Evolutionary conservation across 2,329 filamentous ascomycete species (phyloP).

Genomic region (Colletotrichum sidae): DNA sequence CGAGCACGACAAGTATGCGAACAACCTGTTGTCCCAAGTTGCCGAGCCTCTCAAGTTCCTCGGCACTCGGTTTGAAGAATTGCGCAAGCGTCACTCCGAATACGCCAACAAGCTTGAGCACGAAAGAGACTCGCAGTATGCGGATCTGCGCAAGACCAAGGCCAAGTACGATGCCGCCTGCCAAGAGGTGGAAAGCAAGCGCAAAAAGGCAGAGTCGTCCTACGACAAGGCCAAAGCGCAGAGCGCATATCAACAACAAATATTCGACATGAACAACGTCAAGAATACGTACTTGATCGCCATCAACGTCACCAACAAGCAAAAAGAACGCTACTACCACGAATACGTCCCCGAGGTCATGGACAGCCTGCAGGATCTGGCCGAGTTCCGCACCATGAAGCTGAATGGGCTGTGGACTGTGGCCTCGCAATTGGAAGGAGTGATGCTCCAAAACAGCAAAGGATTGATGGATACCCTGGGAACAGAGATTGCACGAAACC

Average conservation of each 20-base stretch:
- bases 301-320: conserved; percentile 97
- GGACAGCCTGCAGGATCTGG: conserved; percentile 92
- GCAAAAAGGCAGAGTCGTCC: conserved; percentile 95
- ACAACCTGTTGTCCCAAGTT: conserved; percentile 81
- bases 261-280: conserved; percentile 94
- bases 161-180: conserved; percentile 92
- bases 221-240: conserved; percentile 96
- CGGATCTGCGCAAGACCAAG: conserved; percentile 90
- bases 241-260: conserved; percentile 90
- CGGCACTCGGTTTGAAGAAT: conserved; percentile 83
- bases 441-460: conserved; percentile 80
- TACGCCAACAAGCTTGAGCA: conserved; percentile 90
- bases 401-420: conserved; percentile 88
- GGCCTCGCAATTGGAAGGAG: conserved; percentile 82
- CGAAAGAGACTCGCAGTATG: conserved; percentile 86
- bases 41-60: conserved; percentile 88
- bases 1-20: conserved; percentile 88
- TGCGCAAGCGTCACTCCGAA: conserved; percentile 90
- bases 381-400: conserved; percentile 86
- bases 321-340: conserved; percentile 97
- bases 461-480: conserved; percentile 78
- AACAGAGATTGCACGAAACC: conserved; percentile 87
- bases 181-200: conserved; percentile 92
- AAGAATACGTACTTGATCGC: conserved; percentile 98
- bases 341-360: conserved; percentile 95